Conservation (phyloP, 768 basidiomycete genomes). For the Suillus discolor region DNA sequence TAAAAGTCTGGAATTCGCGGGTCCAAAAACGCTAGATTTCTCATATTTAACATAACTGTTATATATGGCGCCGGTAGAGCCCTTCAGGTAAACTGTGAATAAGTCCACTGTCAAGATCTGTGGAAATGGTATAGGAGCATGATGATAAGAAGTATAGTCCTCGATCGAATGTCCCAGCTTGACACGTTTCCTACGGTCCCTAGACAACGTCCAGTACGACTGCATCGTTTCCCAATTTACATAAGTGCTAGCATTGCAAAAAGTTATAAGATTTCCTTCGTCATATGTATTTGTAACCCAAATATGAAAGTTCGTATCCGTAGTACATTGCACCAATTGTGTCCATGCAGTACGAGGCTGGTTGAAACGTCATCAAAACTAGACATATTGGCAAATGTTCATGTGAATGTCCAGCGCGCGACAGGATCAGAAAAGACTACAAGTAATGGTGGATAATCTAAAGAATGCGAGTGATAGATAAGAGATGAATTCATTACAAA, state of each 20-base stretch:
- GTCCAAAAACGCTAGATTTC: background rate
- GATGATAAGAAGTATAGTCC: too few species aligned
- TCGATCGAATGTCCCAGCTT: too few species aligned
- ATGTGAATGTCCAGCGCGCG: conserved; percentile 8
- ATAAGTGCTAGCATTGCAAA: background rate
- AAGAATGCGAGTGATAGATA: conserved; percentile 26
- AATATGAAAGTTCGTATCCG: conserved; percentile 14
- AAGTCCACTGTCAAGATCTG: too few species aligned
- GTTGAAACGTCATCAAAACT: conserved; percentile 8
- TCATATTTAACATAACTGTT: background rate
- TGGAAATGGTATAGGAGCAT: too few species aligned
- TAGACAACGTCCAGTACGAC: background rate
- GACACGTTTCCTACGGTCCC: background rate
- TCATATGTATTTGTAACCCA: background rate
- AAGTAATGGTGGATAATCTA: conserved; percentile 32
- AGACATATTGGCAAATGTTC: conserved; percentile 13
- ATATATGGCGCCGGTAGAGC: background rate
- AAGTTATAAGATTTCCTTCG: background rate
- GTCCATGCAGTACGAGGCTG: conserved; percentile 14
- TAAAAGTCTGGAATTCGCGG: background rate
- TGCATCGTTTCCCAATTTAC: background rate
- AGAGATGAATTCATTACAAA: conserved; percentile 48
- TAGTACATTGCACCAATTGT: conserved; percentile 15
- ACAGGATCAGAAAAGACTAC: conserved; percentile 22
- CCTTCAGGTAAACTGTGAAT: background rate